A percentile compares a stretch with the other conserved stretches of the same genome.
These are phyloP conservation scores for Cladobotryum mycophilum DNA, from an alignment of 2,329 filamentous ascomycete genomes.

Conservation along the genomic window DNA sequence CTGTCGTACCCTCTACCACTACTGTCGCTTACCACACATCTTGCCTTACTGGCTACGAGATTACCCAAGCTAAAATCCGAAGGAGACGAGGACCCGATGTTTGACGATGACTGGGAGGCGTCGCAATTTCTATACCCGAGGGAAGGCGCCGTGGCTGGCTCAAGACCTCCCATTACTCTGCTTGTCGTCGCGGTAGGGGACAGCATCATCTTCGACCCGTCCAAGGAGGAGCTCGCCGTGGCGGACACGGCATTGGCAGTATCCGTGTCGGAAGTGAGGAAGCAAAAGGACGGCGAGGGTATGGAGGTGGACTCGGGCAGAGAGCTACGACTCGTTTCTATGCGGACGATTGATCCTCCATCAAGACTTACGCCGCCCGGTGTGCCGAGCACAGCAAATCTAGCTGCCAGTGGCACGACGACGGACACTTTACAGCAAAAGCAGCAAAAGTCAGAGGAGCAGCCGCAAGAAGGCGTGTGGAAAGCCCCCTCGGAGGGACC, in stretches of 20 bases:
- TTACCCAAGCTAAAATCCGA: conserved; percentile 82
- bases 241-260: conserved; percentile 85
- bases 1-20: conserved; percentile 90
- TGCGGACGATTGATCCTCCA: conserved; percentile 69
- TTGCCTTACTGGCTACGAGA: conserved; percentile 82
- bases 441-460: conserved; percentile 39
- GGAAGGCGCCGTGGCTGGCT: conserved; percentile 24
- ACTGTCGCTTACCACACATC: conserved; percentile 85
- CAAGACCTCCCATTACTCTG: conserved; percentile 77
- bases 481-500: conserved; percentile 74
- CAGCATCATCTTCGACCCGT: conserved; percentile 92
- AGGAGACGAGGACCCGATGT: conserved; percentile 90
- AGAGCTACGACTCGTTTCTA: conserved; percentile 56
- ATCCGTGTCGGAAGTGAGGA: conserved; percentile 56
- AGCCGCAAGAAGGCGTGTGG: conserved; percentile 70
- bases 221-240: conserved; percentile 84
- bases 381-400: conserved; percentile 58
- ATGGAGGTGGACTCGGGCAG: conserved; percentile 39
- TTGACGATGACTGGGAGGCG: conserved; percentile 95
- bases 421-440: conserved; percentile 33
- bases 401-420: conserved; percentile 40
- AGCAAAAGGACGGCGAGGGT: conserved; percentile 16
- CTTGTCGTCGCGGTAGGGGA: conserved; percentile 80
- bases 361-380: conserved; percentile 67
- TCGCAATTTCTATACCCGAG: conserved; percentile 70